Evolutionary conservation across 2,329 filamentous ascomycete genomes (phyloP), one percentile per base, ranked within the genome.

Genomic region (Colletotrichum viniferum): DNA sequence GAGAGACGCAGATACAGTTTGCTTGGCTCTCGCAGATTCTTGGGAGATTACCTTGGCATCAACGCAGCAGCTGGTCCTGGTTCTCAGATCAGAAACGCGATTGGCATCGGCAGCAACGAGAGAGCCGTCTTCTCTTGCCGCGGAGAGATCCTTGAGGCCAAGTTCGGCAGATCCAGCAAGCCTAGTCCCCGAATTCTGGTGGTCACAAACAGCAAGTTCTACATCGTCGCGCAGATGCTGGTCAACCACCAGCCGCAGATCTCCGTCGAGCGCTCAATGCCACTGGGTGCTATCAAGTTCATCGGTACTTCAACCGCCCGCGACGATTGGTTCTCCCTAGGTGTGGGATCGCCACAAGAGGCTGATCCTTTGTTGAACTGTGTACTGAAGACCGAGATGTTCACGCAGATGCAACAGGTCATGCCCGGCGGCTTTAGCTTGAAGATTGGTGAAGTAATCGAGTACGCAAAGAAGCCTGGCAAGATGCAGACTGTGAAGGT

Each of bases 381-480:
- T 82, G 87, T 98, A 24, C 92, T 99, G 84, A 99, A 99, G 88
- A 99, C 97, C 0, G 97, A 99, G 82, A 93, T 99, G 85, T 98
- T 98, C 82, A 97, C 96, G 1, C 96, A 98, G 77, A 92, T 99
- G 86, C 92, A 93, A 82, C 92, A 92, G 66, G 92, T 92, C 68
- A 94, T 97, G 85, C 93, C 94, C 4, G 95, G 94, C 10, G 93
- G 94, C 12, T 91, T 98, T 82, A 95, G 93, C 82, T 86, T 99
- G 63, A 95, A 94, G 85, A 94, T 98, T 77, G 92, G 88, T n/a
- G 93, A 97, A 32, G 90, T 89, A 74, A 96, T 99, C 79, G 95
- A 98, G 83, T 99, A 98, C 85, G 96, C 96, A 82, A 99, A 98
- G 90, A 99, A 99, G 86, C 97, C 97, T 2, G 95, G 95, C 71